phyloP scores from a whole-genome alignment of 2,329 filamentous ascomycete species.

The Phyllosticta paracitricarpa region DNA sequence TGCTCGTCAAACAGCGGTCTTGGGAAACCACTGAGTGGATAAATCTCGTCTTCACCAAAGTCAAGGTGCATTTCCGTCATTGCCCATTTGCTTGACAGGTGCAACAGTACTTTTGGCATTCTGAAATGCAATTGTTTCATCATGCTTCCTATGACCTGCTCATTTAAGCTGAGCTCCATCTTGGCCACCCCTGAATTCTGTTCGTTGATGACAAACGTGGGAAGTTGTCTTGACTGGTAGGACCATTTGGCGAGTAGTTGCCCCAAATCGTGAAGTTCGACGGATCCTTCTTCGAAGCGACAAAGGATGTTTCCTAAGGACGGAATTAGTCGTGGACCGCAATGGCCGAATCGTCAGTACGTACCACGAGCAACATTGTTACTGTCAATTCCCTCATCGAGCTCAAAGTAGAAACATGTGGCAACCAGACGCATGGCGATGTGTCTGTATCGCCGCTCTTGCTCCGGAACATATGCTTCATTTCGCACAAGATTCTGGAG shows the following conservation, averaged over 20 bases:
- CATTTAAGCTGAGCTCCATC: background rate
- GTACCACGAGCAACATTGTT: slow-evolving; percentile 3
- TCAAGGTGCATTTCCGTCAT: background rate
- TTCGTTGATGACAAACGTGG: slow-evolving; percentile 10
- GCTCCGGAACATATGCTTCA: background rate
- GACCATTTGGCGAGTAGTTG: slow-evolving; percentile 7
- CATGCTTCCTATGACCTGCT: background rate
- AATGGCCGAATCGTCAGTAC: background rate
- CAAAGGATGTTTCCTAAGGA: slow-evolving; percentile 13
- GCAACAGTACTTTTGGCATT: background rate
- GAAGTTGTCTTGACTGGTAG: background rate
- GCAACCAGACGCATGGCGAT: slow-evolving; percentile 13
- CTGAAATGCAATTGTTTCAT: background rate
- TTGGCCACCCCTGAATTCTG: background rate
- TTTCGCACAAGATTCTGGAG: slow-evolving; percentile 4
- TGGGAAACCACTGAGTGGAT: slow-evolving; percentile 4
- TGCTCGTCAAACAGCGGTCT: background rate
- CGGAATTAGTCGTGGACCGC: background rate
- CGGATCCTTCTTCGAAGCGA: slow-evolving; percentile 9
- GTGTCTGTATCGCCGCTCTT: slow-evolving; percentile 7
- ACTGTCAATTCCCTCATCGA: background rate
- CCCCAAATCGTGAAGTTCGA: slow-evolving; percentile 11
- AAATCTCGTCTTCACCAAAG: background rate
- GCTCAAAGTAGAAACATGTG: slow-evolving; percentile 17
- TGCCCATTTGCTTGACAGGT: background rate